These are phyloP conservation scores for Pseudocercospora vitis DNA, from an alignment of 2,329 filamentous ascomycete genomes.

Conservation along the genomic window DNA sequence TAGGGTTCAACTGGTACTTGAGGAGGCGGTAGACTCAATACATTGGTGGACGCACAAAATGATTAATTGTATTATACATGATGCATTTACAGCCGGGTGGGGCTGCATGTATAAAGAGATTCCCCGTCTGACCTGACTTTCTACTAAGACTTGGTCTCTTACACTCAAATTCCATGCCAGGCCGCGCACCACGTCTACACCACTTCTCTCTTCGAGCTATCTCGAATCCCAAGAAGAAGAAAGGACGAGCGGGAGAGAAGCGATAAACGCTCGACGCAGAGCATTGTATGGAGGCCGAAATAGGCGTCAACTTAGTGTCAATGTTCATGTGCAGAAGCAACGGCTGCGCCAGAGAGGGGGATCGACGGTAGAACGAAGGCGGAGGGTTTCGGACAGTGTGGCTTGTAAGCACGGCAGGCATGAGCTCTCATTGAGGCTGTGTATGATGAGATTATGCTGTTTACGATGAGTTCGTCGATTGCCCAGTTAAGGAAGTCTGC, in stretches of 20 bases:
- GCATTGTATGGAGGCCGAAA: too few relatives aligned
- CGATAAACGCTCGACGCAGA: too few relatives aligned
- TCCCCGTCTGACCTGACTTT: not conserved
- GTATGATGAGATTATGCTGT: conserved; percentile 25
- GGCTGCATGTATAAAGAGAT: conserved; percentile 6
- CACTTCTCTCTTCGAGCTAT: too few relatives aligned
- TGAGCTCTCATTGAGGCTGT: conserved; percentile 35
- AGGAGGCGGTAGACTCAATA: conserved; percentile 62
- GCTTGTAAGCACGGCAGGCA: conserved; percentile 44
- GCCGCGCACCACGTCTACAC: too few relatives aligned
- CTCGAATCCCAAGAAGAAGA: too few relatives aligned
- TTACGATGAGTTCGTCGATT: not conserved
- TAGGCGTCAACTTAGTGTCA: conserved; percentile 37
- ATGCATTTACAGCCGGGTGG: not conserved
- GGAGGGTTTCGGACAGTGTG: conserved; percentile 46
- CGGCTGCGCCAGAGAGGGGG: conserved; percentile 41
- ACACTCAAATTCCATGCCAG: too few relatives aligned
- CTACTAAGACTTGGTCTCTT: too few relatives aligned
- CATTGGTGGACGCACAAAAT: conserved; percentile 5
- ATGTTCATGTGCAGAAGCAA: conserved; percentile 40
- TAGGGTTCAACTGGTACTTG: conserved; percentile 94
- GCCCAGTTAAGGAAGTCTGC: not conserved
- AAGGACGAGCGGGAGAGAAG: too few relatives aligned
- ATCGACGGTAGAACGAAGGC: conserved; percentile 47
- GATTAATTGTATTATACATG: conserved; percentile 5